Conservation (phyloP, 2,329 filamentous ascomycete species). For the Sporothrix euskadiensis region DNA sequence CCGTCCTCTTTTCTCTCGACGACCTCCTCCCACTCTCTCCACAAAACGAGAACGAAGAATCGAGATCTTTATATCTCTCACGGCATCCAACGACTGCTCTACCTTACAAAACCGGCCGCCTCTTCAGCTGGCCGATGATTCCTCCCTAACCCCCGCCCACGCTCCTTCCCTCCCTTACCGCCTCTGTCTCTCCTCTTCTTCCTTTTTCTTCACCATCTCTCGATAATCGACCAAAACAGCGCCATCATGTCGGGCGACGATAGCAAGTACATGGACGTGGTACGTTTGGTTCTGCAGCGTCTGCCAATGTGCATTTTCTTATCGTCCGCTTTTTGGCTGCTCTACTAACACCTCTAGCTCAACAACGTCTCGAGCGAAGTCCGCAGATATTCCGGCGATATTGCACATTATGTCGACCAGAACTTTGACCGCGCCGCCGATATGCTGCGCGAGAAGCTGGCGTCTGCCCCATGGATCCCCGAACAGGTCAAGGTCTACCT, state of each 20-base stretch:
- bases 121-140: constrained; percentile 15
- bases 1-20: constrained; percentile 12
- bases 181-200: background rate
- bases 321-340: background rate
- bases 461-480: constrained; percentile 71
- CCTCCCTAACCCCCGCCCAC: constrained; percentile 9
- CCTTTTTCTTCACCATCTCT: background rate
- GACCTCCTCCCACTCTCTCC: background rate
- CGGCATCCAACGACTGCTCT: background rate
- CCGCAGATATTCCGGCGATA: constrained; percentile 66
- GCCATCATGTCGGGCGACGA: constrained; percentile 34
- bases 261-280: constrained; percentile 34
- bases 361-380: constrained; percentile 62
- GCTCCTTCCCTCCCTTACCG: constrained; percentile 8
- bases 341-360: constrained; percentile 43
- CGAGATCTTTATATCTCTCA: background rate
- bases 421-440: constrained; percentile 76
- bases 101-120: background rate
- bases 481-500: constrained; percentile 63
- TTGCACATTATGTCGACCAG: constrained; percentile 78
- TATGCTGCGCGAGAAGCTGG: constrained; percentile 67
- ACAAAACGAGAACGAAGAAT: background rate
- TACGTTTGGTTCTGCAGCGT: constrained; percentile 15
- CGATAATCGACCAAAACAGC: background rate
- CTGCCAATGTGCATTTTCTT: background rate